phyloP scores from a whole-genome alignment of 192 early-diverging fungal genomes.

The Entomortierella beljakovae region DNA sequence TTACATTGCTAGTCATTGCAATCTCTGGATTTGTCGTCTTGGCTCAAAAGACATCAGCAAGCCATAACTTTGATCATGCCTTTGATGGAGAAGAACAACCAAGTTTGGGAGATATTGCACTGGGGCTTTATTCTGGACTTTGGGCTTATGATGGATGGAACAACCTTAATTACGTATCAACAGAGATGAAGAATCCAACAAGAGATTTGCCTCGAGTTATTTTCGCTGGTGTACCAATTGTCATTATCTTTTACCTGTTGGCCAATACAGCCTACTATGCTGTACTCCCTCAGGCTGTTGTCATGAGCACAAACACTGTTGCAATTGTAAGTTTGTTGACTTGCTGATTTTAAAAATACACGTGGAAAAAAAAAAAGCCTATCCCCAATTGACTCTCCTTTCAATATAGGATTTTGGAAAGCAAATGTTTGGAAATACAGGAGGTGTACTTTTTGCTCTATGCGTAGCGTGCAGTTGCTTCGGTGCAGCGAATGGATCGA shows the following conservation, averaged over 20 bases:
- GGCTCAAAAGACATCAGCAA: constrained; percentile 62
- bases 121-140: constrained; percentile 78
- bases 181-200: constrained; percentile 86
- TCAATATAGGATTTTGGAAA: constrained; percentile 75
- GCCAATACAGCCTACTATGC: constrained; percentile 87
- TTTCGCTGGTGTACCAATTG: constrained; percentile 78
- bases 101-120: constrained; percentile 73
- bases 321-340: constrained; percentile 55
- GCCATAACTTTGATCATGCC: constrained; percentile 69
- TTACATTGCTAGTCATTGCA: constrained; percentile 74
- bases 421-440: constrained; percentile 72
- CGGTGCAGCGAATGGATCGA: constrained; percentile 81
- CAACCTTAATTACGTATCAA: constrained; percentile 84
- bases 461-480: constrained; percentile 80
- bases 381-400: neutral
- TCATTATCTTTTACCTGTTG: constrained; percentile 80
- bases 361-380: neutral
- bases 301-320: constrained; percentile 74
- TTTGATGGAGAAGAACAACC: constrained; percentile 67
- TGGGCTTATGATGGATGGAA: constrained; percentile 78
- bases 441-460: constrained; percentile 76
- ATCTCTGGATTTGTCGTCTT: constrained; percentile 75
- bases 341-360: neutral
- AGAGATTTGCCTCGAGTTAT: constrained; percentile 84
- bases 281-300: constrained; percentile 76